Conservation (phyloP, 768 basidiomycete species). For the Pleurotus tuber-regium region DNA sequence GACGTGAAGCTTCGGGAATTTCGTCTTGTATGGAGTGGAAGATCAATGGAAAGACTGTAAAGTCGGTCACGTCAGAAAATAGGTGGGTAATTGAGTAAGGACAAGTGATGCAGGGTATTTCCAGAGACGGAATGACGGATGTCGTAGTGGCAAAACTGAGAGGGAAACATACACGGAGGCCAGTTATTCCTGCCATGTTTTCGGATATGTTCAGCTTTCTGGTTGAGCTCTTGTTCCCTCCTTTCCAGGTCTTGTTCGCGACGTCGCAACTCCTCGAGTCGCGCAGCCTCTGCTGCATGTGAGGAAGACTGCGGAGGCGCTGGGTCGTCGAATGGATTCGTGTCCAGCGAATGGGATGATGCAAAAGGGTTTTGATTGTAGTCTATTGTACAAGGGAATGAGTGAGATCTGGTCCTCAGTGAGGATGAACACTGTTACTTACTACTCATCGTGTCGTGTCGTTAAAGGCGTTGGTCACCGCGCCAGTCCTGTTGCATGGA, state of each 20-base stretch:
- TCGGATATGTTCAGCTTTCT: slow-evolving; percentile 67
- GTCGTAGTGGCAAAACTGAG: neutral
- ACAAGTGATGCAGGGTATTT: too few species aligned
- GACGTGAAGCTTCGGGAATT: slow-evolving; percentile 78
- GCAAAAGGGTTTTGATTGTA: slow-evolving; percentile 80
- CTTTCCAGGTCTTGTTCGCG: slow-evolving; percentile 81
- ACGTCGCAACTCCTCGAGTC: slow-evolving; percentile 64
- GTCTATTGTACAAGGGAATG: slow-evolving; percentile 33
- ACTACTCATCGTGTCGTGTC: slow-evolving; percentile 12
- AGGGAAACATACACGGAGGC: slow-evolving; percentile 72
- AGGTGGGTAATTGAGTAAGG: too few species aligned
- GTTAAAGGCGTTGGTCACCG: neutral
- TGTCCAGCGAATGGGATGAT: slow-evolving; percentile 79
- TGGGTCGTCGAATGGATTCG: slow-evolving; percentile 91
- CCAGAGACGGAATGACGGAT: too few species aligned
- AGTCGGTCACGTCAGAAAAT: slow-evolving; percentile 14
- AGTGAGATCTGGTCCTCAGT: neutral
- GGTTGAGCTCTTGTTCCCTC: slow-evolving; percentile 71
- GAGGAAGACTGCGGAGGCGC: slow-evolving; percentile 32
- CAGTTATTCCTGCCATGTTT: slow-evolving; percentile 88
- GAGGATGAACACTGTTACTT: neutral
- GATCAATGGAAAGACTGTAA: slow-evolving; percentile 86
- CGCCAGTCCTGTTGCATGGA: neutral
- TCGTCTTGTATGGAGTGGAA: slow-evolving; percentile 92
- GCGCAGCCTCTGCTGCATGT: slow-evolving; percentile 33